These are phyloP conservation scores for Penicillium sp. DNA, from an alignment of 2,329 filamentous ascomycete genomes.

Conservation along the genomic window DNA sequence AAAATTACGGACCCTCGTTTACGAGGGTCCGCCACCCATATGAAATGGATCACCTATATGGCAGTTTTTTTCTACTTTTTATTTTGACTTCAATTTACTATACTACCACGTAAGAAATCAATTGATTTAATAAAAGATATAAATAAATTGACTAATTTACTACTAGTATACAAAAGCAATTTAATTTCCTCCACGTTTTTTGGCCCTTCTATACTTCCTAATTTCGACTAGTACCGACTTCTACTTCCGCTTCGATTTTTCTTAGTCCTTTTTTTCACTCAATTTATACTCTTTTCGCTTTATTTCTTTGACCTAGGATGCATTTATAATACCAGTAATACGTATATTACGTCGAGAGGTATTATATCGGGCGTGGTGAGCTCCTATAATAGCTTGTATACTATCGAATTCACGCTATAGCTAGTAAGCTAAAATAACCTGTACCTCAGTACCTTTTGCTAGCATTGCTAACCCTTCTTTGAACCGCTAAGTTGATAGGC, in stretches of 20 bases:
- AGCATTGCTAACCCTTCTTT: background rate
- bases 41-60: too few species aligned
- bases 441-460: background rate
- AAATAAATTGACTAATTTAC: too few species aligned
- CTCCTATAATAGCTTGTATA: background rate
- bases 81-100: background rate
- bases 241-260: background rate
- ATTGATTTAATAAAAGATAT: too few species aligned
- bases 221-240: background rate
- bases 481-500: background rate
- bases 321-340: background rate
- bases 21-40: too few species aligned
- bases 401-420: background rate
- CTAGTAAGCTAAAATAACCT: background rate
- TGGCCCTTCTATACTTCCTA: too few species aligned
- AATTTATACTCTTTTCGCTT: background rate
- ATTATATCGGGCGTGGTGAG: background rate
- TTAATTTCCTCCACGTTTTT: background rate
- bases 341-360: background rate
- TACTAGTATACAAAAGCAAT: background rate
- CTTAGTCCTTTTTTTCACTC: background rate
- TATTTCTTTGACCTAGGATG: background rate
- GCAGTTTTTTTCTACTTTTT: too few species aligned
- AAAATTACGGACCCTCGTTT: too few species aligned
- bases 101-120: background rate